Conservation (phyloP, 495 filamentous ascomycete species). For the Penicillium lividum region DNA sequence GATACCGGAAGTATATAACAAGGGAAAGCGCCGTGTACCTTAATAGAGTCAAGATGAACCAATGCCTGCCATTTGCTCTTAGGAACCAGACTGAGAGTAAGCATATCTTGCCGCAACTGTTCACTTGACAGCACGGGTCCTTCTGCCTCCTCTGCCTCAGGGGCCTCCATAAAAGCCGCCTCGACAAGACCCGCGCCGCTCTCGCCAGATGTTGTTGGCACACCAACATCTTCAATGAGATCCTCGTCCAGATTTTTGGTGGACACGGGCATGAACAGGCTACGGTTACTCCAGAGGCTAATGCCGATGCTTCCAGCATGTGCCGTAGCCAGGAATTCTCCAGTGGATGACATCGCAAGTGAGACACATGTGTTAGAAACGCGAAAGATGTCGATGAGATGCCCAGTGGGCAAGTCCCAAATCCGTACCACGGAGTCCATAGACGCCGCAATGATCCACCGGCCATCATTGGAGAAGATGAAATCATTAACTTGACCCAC, state of each 20-base stretch:
- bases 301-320: conserved; percentile 84
- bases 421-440: conserved; percentile 80
- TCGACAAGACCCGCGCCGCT: conserved; percentile 69
- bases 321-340: conserved; percentile 89
- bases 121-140: conserved; percentile 58
- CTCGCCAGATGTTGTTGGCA: conserved; percentile 81
- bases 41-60: conserved; percentile 85
- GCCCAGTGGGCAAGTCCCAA: conserved; percentile 95
- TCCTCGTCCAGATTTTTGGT: conserved; percentile 77
- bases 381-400: conserved; percentile 87
- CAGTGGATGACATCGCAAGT: conserved; percentile 82
- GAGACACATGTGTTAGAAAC: conserved; percentile 74
- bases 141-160: conserved; percentile 49
- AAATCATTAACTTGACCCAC: conserved; percentile 81
- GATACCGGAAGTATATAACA: neutral
- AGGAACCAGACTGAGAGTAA: conserved; percentile 86
- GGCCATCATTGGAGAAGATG: conserved; percentile 87
- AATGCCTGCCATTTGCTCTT: conserved; percentile 91
- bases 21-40: conserved; percentile 37
- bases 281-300: conserved; percentile 90
- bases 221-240: conserved; percentile 61
- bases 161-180: conserved; percentile 62
- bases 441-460: conserved; percentile 89
- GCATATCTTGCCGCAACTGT: conserved; percentile 75
- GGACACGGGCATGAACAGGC: conserved; percentile 83